Conservation (phyloP, 306 rosid species). For the Fragaria nilgerrensis region DNA sequence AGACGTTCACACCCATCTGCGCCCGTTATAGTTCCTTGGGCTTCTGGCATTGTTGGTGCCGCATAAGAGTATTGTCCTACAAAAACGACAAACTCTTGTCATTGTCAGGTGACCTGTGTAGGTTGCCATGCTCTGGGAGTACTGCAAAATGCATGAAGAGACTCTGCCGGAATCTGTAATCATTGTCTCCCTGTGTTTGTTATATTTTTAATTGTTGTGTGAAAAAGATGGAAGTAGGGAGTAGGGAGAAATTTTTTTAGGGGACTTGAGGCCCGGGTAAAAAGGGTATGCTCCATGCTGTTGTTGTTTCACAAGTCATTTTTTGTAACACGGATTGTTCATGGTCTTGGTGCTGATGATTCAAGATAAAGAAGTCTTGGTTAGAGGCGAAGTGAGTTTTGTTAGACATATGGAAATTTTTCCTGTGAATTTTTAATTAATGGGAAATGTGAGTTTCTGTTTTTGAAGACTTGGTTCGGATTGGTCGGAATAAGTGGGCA, state of each 20-base stretch:
- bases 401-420: constrained; percentile 7
- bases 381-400: constrained; percentile 4
- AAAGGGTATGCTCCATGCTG: neutral
- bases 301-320: constrained; percentile 14
- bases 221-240: constrained; percentile 20
- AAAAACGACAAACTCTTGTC: neutral
- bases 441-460: constrained; percentile 8
- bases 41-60: constrained; percentile 54
- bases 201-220: constrained; percentile 17
- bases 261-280: neutral
- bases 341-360: constrained; percentile 1
- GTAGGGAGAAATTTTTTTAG: constrained; percentile 19
- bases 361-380: constrained; percentile 20
- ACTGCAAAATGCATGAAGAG: constrained; percentile 23
- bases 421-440: neutral
- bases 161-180: constrained; percentile 21
- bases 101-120: constrained; percentile 10
- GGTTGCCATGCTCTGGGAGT: constrained; percentile 21
- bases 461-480: neutral
- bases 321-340: constrained; percentile 23
- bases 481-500: too few relatives aligned
- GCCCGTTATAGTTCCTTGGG: constrained; percentile 81
- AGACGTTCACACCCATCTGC: constrained; percentile 60
- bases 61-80: constrained; percentile 24
- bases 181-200: constrained; percentile 25